These are phyloP conservation scores for Akanthomyces muscarius DNA, from an alignment of 2,329 filamentous ascomycete species.

Conservation along the genomic window DNA sequence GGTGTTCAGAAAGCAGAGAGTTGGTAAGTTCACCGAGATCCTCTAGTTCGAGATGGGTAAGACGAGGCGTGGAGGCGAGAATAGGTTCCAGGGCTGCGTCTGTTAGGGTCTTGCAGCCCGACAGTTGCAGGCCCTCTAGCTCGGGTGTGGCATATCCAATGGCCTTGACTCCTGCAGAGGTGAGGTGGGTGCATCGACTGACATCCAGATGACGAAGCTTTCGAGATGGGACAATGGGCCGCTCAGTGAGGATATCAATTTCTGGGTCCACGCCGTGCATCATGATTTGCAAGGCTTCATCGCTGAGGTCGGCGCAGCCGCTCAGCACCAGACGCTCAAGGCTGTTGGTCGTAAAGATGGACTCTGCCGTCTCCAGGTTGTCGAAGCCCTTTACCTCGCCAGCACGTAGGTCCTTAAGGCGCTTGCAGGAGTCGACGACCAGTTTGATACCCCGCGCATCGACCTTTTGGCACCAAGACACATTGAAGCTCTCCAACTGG, in stretches of 20 bases:
- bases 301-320: slow-evolving; percentile 73
- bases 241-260: slow-evolving; percentile 74
- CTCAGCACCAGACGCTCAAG: slow-evolving; percentile 79
- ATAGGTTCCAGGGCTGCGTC: slow-evolving; percentile 70
- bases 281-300: slow-evolving; percentile 68
- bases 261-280: slow-evolving; percentile 72
- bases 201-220: slow-evolving; percentile 81
- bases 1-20: slow-evolving; percentile 61
- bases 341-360: slow-evolving; percentile 74
- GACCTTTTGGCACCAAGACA: slow-evolving; percentile 90
- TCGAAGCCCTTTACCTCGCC: slow-evolving; percentile 80
- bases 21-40: slow-evolving; percentile 79
- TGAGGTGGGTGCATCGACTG: slow-evolving; percentile 71
- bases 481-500: slow-evolving; percentile 77
- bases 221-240: slow-evolving; percentile 71
- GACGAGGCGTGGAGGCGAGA: slow-evolving; percentile 67
- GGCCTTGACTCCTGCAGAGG: slow-evolving; percentile 64
- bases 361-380: slow-evolving; percentile 64
- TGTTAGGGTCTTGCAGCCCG: slow-evolving; percentile 69
- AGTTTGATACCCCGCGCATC: slow-evolving; percentile 70
- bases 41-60: slow-evolving; percentile 87
- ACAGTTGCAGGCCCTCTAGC: slow-evolving; percentile 79
- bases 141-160: slow-evolving; percentile 72
- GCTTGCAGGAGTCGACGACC: slow-evolving; percentile 68
- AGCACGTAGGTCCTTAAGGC: slow-evolving; percentile 73